Evolutionary conservation across 1,139 yeast genomes (phyloP), one percentile per base, ranked within the genome.

Genomic region (Taphrina pruni): DNA sequence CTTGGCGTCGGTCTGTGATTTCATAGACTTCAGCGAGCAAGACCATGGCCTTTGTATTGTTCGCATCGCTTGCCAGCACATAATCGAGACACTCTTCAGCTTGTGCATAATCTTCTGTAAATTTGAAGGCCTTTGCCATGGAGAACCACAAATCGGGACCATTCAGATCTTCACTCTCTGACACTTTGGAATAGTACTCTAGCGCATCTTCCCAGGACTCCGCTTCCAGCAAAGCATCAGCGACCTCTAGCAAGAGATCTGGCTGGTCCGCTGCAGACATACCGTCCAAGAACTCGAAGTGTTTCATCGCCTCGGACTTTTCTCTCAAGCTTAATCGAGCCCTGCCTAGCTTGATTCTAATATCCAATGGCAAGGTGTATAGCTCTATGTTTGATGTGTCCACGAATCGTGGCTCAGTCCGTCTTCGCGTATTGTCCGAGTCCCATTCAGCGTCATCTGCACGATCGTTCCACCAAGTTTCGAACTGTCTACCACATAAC

Each of bases 11-110:
- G 26, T 88, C 90, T n/a, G 88, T 80, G 73, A 78, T 76, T 72
- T 87, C 90, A 70, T 87, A 85, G 0, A 92, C 86, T 78, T 94
- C 98, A 0, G 96, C 97, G 38, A 94, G 80, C 0, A 90, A 88
- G 46, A 92, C 82, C 75, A 89, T 86, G 12, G 88, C 84, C 72
- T 92, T 97, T 52, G 89, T 79, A 74, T 90, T 88, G 14, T 82
- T 81, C 0, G 90, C 89, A 8, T 87, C 89, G 43, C 64, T 77
- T 26, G 82, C 82, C 17, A 90, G 77, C 1, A 91, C 85, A 6
- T 83, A 80, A 57, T 81, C 80, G 76, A 87, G 91, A 1, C 89
- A 87, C 35, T 81, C 81, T 73, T 85, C 88, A 0, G 99, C 97
- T 60, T 86, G 85, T 17, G 80, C 83, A 72, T 85, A 88, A 67